Conservation (phyloP, 768 basidiomycete species). For the Rhizopogon salebrosus region DNA sequence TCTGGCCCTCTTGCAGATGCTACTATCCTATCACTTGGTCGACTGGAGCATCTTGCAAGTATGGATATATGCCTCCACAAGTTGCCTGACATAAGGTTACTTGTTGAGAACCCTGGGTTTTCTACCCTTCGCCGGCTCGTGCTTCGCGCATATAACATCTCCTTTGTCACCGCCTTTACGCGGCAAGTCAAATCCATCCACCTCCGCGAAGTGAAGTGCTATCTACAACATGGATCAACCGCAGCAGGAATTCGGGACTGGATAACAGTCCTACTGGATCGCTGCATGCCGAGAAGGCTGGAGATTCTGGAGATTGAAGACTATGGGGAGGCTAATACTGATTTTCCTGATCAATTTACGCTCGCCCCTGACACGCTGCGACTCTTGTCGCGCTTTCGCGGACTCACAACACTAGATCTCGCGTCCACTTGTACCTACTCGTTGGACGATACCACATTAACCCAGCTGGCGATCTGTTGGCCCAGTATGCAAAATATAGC, state of each 20-base stretch:
- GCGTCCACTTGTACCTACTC: neutral
- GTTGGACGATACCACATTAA: slow-evolving; percentile 4
- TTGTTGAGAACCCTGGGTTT: neutral
- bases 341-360: neutral
- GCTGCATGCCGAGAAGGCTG: neutral
- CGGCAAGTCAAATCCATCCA: neutral
- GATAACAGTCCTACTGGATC: neutral
- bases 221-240: neutral
- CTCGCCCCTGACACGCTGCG: neutral
- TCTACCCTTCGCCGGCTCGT: neutral
- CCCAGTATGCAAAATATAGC: neutral
- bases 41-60: slow-evolving; percentile 1
- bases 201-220: neutral
- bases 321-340: neutral
- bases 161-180: neutral
- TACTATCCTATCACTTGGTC: neutral
- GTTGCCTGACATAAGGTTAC: neutral
- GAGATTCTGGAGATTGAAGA: slow-evolving; percentile 1
- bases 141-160: neutral
- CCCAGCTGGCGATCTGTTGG: slow-evolving; percentile 4
- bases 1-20: slow-evolving; percentile 1
- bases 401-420: neutral
- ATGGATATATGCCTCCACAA: slow-evolving; percentile 1
- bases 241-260: neutral
- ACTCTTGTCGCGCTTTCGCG: slow-evolving; percentile 1